Evolutionary conservation across 805 yeast species (phyloP).

Genomic region (Yarrowia divulgata): DNA sequence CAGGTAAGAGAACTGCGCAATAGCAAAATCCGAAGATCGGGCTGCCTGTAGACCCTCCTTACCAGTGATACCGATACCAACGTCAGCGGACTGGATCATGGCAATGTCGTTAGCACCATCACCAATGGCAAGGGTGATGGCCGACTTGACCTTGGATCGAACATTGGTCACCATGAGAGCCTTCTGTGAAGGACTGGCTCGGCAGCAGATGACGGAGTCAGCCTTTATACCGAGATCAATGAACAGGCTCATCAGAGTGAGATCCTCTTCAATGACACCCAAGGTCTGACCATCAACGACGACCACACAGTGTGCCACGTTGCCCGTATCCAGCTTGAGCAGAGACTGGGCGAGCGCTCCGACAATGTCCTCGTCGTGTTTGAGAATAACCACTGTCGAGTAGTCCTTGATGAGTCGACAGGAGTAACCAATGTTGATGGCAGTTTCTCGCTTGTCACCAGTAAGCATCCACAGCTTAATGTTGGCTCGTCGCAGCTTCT

Average conservation of each 20-base stretch:
- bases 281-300: slow-evolving; percentile 95
- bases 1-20: slow-evolving; percentile 90
- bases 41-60: slow-evolving; percentile 98
- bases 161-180: slow-evolving; percentile 86
- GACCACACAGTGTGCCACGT: slow-evolving; percentile 91
- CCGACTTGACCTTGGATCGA: slow-evolving; percentile 67
- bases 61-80: slow-evolving; percentile 97
- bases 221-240: slow-evolving; percentile 84
- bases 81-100: slow-evolving; percentile 98
- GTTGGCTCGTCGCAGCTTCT: slow-evolving; percentile 89
- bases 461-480: slow-evolving; percentile 98
- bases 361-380: slow-evolving; percentile 58
- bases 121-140: slow-evolving; percentile 94
- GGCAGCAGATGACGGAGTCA: slow-evolving; percentile 91
- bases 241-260: slow-evolving; percentile 73
- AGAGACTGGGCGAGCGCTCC: slow-evolving; percentile 77
- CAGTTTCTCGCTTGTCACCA: slow-evolving; percentile 98
- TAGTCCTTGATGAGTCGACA: slow-evolving; percentile 92
- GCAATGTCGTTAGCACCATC: slow-evolving; percentile 99
- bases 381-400: slow-evolving; percentile 81
- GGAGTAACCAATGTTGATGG: slow-evolving; percentile 94
- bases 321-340: slow-evolving; percentile 72
- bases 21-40: slow-evolving; percentile 89
- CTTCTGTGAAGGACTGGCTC: slow-evolving; percentile 97
- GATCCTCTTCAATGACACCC: slow-evolving; percentile 72